These are phyloP conservation scores for Nicotiana rustica DNA, from an alignment of 305 asterid genomes.

Conservation along the genomic window DNA sequence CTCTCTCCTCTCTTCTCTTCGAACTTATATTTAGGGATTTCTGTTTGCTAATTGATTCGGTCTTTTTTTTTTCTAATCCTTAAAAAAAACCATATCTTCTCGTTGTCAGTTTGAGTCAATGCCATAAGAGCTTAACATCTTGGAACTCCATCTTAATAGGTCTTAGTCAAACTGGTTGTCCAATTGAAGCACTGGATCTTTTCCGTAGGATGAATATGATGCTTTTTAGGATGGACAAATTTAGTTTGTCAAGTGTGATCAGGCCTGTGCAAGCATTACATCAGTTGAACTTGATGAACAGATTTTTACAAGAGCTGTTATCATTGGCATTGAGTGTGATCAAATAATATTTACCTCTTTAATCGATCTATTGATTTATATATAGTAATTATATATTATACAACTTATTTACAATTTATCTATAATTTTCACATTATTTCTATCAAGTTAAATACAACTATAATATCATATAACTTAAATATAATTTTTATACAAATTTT, in stretches of 20 bases:
- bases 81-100: no score
- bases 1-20: no score
- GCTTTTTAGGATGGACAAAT: slow-evolving; percentile 60
- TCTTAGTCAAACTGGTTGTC: slow-evolving; percentile 72
- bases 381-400: no score
- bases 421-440: no score
- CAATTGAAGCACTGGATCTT: slow-evolving; percentile 68
- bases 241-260: slow-evolving; percentile 67
- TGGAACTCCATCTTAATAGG: slow-evolving; percentile 93
- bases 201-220: slow-evolving; percentile 67
- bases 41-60: no score
- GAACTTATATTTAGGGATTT: no score
- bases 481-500: no score
- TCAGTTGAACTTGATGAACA: slow-evolving; percentile 79
- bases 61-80: no score
- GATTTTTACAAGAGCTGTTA: slow-evolving; percentile 66
- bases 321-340: slow-evolving; percentile 69
- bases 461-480: no score
- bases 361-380: slow-evolving; percentile 50
- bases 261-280: slow-evolving; percentile 85
- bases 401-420: no score
- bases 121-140: slow-evolving; percentile 76
- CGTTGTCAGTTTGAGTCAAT: slow-evolving; percentile 47
- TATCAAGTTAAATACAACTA: no score
- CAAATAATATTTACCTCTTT: slow-evolving; percentile 69